Evolutionary conservation across 352 stramenopile species (phyloP), one percentile per base, ranked within the genome.

Genomic region (Globisporangium irregulare): DNA sequence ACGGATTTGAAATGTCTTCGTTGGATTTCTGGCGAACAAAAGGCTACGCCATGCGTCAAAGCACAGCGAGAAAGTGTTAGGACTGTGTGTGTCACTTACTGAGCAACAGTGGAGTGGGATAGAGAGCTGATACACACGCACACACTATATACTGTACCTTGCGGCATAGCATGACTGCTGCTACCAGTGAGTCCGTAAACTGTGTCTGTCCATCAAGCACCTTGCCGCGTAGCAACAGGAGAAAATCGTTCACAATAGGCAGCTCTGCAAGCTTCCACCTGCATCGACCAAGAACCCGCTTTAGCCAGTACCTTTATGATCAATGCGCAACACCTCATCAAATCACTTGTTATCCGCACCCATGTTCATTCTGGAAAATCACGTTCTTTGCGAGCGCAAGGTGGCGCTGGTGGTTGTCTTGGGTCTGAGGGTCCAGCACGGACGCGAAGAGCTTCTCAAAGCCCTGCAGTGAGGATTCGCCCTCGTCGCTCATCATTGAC

Each of bases 341-440:
- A 5, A 20, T 50, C 4, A 34, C 24, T 15, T 6, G 4, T 8
- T 25, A 38, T 15, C 1, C 64, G 20, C 63, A 93, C 87, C 87
- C 87, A 1, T 70, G 60, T 62, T 90, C 84, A 64, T 91, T 90
- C 48, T 84, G 81, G 62, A 87, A 90, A 29, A 93, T 70, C n/a
- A 92, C 77, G 41, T 91, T 86, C 73, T 93, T 90, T 36, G 84
- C 80, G 27, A 94, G 76, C 24, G 87, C 87, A 56, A 93, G 73
- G 41, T 95, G 84, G 34, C 86, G 76, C 54, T 80, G 79, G 66
- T 92, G 82, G 25, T 88, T 80, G 4, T 81, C 77, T n/a, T 67
- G 68, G 22, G 86, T 93, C 78, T 93, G 81, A 10, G 74, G 82
- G 57, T 93, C 83, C 12, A 55, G 59, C 27, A 90, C 72, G 1